Conservation (phyloP, 441 rosid genomes). For the Pelargonium hybrid region DNA sequence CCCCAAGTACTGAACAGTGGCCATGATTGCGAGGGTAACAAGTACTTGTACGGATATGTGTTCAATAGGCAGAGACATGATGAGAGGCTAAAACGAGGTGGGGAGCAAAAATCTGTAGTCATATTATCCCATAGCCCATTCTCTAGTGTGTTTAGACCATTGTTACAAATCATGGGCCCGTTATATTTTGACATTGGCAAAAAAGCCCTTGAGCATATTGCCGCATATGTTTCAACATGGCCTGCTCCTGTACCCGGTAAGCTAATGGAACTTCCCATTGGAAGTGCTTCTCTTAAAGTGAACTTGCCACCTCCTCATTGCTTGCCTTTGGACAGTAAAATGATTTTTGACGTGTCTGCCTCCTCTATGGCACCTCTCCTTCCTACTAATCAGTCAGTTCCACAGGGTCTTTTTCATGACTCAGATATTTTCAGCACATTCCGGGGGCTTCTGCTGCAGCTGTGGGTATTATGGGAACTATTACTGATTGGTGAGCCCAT, state of each 20-base stretch:
- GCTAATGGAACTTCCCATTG: slow-evolving; percentile 88
- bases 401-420: slow-evolving; percentile 94
- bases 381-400: slow-evolving; percentile 80
- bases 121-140: slow-evolving; percentile 72
- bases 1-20: slow-evolving; percentile 16
- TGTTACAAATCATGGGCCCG: slow-evolving; percentile 93
- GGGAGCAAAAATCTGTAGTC: slow-evolving; percentile 92
- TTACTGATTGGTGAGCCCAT: slow-evolving; percentile 89
- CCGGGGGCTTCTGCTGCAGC: slow-evolving; percentile 71
- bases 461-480: slow-evolving; percentile 91
- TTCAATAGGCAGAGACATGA: slow-evolving; percentile 94
- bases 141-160: slow-evolving; percentile 76
- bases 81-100: slow-evolving; percentile 88
- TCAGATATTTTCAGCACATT: slow-evolving; percentile 80
- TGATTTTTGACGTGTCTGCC: slow-evolving; percentile 53
- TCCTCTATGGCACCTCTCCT: slow-evolving; percentile 90
- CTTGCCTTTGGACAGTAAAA: slow-evolving; percentile 62
- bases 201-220: slow-evolving; percentile 75
- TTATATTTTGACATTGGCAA: slow-evolving; percentile 73
- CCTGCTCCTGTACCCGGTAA: slow-evolving; percentile 78
- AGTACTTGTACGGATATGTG: slow-evolving; percentile 77
- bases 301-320: slow-evolving; percentile 84
- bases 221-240: slow-evolving; percentile 83
- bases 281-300: slow-evolving; percentile 72
- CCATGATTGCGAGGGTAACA: slow-evolving; percentile 18